A percentile compares a stretch with the other conserved stretches of the same genome.
phyloP scores from a whole-genome alignment of 345 rosid genomes.

The Eutrema yunnanense region DNA sequence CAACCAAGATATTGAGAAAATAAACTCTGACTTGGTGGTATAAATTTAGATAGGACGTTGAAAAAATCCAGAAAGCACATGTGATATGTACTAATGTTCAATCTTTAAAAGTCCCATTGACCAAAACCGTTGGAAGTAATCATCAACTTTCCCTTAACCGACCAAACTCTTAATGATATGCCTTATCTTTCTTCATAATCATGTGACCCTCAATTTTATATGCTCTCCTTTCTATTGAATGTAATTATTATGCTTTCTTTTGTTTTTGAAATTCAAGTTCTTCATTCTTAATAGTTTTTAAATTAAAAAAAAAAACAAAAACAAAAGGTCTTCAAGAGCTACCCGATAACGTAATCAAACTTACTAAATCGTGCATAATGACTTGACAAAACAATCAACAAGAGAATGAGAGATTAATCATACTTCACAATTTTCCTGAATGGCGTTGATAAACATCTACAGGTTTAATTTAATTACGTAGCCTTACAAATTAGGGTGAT shows the following conservation, averaged over 20 bases:
- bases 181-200: conserved; percentile 25
- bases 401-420: not conserved
- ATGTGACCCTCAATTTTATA: conserved; percentile 27
- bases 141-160: conserved; percentile 29
- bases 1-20: not conserved
- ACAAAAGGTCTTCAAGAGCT: not conserved
- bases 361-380: not conserved
- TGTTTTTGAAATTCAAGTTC: not conserved
- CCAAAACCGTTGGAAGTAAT: conserved; percentile 30
- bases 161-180: conserved; percentile 16
- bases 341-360: not conserved
- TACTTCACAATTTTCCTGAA: not conserved
- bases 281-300: not conserved
- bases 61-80: conserved; percentile 16
- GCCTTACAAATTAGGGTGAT: not conserved
- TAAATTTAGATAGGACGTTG: conserved; percentile 5
- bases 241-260: not conserved
- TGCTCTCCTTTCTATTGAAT: conserved; percentile 1
- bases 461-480: not conserved
- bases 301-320: not conserved
- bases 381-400: not conserved
- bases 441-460: not conserved
- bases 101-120: conserved; percentile 18
- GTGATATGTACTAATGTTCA: conserved; percentile 8
- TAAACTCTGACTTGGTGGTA: not conserved